These are phyloP conservation scores for Aspergillus haitiensis DNA, from an alignment of 495 filamentous ascomycete species.

Conservation along the genomic window DNA sequence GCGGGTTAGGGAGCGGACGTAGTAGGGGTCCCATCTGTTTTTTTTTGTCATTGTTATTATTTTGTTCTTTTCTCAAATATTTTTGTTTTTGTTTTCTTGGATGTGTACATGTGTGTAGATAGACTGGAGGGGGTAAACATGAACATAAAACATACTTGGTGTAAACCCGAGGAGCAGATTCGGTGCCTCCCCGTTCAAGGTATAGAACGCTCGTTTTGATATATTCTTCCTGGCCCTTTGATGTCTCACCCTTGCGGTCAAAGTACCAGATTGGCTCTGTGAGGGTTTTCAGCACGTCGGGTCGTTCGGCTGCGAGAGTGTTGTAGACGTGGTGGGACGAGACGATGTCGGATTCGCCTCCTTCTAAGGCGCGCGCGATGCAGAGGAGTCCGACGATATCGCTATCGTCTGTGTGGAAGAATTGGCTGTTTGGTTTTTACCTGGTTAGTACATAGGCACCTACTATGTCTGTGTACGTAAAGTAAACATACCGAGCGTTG, in stretches of 20 bases:
- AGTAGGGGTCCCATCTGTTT: constrained; percentile 78
- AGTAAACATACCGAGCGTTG: constrained; percentile 63
- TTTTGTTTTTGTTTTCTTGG: neutral
- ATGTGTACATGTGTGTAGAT: no score
- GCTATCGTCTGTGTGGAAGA: constrained; percentile 79
- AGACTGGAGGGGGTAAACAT: neutral
- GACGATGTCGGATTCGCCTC: constrained; percentile 82
- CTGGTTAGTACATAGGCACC: neutral
- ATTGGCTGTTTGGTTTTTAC: constrained; percentile 47
- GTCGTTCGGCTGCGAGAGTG: constrained; percentile 67
- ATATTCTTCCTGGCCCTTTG: constrained; percentile 70
- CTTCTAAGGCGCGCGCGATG: constrained; percentile 72
- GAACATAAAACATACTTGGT: constrained; percentile 44
- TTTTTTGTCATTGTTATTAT: constrained; percentile 4
- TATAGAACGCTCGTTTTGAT: constrained; percentile 74
- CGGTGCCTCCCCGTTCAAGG: constrained; percentile 57
- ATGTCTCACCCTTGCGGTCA: constrained; percentile 86
- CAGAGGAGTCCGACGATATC: constrained; percentile 88
- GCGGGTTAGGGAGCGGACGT: constrained; percentile 63
- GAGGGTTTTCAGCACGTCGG: constrained; percentile 74
- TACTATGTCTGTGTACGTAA: no score
- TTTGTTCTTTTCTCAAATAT: constrained; percentile 5
- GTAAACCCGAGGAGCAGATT: constrained; percentile 43
- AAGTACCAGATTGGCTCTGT: constrained; percentile 87
- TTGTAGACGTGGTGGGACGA: constrained; percentile 84